Conservation (phyloP, 768 basidiomycete genomes). For the Phallus indusiatus region DNA sequence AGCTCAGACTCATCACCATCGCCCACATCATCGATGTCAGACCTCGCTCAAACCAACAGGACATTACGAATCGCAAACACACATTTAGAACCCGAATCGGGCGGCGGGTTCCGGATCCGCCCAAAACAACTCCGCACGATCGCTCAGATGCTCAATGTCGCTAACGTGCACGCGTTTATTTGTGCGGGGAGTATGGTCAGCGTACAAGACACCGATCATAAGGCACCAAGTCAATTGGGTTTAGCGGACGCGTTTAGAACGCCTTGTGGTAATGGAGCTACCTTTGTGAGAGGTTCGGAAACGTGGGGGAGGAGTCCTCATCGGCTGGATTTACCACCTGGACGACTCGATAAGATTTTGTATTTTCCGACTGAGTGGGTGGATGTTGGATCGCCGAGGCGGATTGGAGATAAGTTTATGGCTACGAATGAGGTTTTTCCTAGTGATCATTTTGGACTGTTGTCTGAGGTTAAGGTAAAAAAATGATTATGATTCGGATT, state of each 20-base stretch:
- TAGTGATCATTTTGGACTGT: conserved; percentile 65
- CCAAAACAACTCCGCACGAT: conserved; percentile 2
- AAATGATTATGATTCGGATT: too few relatives aligned
- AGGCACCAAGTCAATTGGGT: conserved; percentile 28
- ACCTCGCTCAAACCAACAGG: conserved; percentile 17
- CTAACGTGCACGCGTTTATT: background rate
- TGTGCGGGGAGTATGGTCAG: conserved; percentile 8
- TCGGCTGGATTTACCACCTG: conserved; percentile 33
- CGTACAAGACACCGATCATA: conserved; percentile 30
- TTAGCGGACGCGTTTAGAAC: conserved; percentile 55
- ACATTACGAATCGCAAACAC: conserved; percentile 59
- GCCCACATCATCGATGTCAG: too few relatives aligned
- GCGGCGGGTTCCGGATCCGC: conserved; percentile 22
- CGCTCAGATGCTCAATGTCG: conserved; percentile 5
- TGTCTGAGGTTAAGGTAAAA: background rate
- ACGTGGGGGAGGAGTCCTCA: conserved; percentile 67
- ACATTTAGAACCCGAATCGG: conserved; percentile 57
- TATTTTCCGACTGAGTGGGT: conserved; percentile 38
- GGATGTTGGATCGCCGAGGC: conserved; percentile 41
- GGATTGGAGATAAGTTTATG: conserved; percentile 48
- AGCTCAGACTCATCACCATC: background rate
- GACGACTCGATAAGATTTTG: conserved; percentile 57
- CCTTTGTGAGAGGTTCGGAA: conserved; percentile 29
- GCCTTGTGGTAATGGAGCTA: too few relatives aligned
- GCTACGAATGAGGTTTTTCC: conserved; percentile 36